Conservation (phyloP, 1,139 yeast genomes). For the Candida sanyaensis region DNA sequence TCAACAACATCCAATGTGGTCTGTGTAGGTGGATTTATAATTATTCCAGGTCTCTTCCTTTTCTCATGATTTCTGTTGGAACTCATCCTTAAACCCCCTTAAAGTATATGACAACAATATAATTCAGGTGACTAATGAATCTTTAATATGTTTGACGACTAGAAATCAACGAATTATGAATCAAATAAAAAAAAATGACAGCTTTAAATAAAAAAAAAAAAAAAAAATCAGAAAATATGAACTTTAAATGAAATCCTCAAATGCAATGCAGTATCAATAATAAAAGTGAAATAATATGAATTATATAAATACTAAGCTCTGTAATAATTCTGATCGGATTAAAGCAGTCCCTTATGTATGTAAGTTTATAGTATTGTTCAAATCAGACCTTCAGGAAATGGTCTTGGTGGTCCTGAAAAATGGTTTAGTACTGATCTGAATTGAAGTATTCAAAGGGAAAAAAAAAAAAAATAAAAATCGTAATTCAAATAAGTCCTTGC, state of each 20-base stretch:
- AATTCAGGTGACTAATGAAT: no score
- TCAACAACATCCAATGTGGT: constrained; percentile 5
- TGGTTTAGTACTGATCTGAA: background rate
- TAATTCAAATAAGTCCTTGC: background rate
- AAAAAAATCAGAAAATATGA: background rate
- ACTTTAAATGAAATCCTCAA: no score
- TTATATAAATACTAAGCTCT: no score
- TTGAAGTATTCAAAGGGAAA: background rate
- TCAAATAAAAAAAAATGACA: background rate
- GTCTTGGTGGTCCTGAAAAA: background rate
- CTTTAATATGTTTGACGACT: background rate
- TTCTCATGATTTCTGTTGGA: background rate
- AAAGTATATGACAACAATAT: background rate
- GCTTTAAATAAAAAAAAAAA: background rate
- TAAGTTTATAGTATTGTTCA: no score
- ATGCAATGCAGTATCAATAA: no score
- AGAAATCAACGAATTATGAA: background rate
- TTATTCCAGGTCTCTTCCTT: constrained; percentile 5
- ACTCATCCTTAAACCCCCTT: constrained; percentile 1
- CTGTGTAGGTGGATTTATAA: constrained; percentile 6
- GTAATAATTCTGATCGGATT: no score
- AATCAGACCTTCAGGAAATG: no score
- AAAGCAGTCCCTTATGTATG: no score
- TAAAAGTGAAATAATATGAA: no score
- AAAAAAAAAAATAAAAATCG: background rate